Base-by-base conservation (phyloP, 2,329 filamentous ascomycete genomes). In the Zymoseptoria passerinii region DNA sequence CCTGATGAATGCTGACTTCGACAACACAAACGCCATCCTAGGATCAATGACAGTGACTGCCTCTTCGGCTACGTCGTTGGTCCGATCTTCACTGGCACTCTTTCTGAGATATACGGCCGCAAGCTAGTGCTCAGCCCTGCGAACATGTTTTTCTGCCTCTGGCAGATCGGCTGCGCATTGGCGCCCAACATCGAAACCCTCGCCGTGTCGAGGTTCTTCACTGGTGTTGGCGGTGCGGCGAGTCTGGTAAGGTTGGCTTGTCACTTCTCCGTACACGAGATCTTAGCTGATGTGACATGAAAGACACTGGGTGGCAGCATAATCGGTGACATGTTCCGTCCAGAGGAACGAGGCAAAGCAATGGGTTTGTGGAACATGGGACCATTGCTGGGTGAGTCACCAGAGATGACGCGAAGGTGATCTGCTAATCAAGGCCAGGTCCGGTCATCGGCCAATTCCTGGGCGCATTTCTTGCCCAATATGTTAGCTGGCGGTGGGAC, bases 401-500 rank as follows among this genome's bases (percentile, higher is more conserved):
- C n/a, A 50, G 49, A n/a, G 10, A 50, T 50, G 19, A 18, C 49
- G 10, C 8, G 10, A 50, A 5, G 10, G 10, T 18, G 40, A 27
- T 10, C 53, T 59, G 16, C 19, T 35, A 23, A 29, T 16, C 5
- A 44, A 16, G 6, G 23, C 7, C 35, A 44, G 35, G 64, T 61
- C 66, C 67, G 6, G 66, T 67, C 9, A 51, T 70, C 4, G 85
- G 84, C 0, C 85, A 85, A 0, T 81, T 88, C 1, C 78, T 78
- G 0, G 85, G 84, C 3, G 84, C 82, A 0, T 87, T 84, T 66
- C 81, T 89, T 23, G 77, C 82, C 0, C 73, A 85, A 63, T 74
- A 80, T 57, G 81, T 79, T 8, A 83, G 80, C 0, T 90, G 90
- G 90, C 78, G 89, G 64, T 94, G 89, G 89, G 77, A 92, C 0